Conservation (phyloP, 2,329 filamentous ascomycete genomes). For the Talaromyces sp. region DNA sequence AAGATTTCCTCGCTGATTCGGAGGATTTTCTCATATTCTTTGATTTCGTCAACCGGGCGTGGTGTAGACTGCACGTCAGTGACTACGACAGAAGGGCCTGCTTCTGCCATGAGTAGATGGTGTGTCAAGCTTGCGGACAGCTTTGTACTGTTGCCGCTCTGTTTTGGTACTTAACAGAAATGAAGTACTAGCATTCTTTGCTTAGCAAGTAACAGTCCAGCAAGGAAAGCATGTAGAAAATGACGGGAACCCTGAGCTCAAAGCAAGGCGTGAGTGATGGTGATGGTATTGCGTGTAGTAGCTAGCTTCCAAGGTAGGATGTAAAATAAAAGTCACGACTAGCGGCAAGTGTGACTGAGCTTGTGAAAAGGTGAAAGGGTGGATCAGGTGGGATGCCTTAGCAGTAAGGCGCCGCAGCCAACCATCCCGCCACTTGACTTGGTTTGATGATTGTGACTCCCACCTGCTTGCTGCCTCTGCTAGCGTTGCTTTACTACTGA, state of each 20-base stretch:
- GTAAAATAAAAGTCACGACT: not conserved
- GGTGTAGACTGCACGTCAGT: conserved; percentile 28
- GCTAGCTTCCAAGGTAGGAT: not conserved
- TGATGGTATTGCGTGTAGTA: not conserved
- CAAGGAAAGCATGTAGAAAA: not conserved
- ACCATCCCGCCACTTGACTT: not conserved
- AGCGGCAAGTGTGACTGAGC: not conserved
- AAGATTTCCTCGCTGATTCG: conserved; percentile 76
- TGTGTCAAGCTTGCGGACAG: conserved; percentile 10
- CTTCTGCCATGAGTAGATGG: conserved; percentile 17
- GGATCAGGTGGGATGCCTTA: not conserved
- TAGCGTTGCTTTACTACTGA: not conserved
- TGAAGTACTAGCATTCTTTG: conserved; percentile 4
- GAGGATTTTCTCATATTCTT: conserved; percentile 76
- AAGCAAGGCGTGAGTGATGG: not conserved
- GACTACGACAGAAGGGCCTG: conserved; percentile 30
- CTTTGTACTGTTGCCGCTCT: conserved; percentile 10
- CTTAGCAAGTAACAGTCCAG: not conserved
- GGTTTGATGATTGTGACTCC: not conserved
- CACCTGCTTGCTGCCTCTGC: not conserved
- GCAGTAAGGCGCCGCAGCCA: not conserved
- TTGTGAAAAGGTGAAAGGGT: not conserved
- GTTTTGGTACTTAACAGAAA: not conserved
- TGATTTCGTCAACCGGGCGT: conserved; percentile 53
- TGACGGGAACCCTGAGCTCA: not conserved